Conservation (phyloP, 129 eudicot species). For the Ambrosia artemisiifolia region DNA sequence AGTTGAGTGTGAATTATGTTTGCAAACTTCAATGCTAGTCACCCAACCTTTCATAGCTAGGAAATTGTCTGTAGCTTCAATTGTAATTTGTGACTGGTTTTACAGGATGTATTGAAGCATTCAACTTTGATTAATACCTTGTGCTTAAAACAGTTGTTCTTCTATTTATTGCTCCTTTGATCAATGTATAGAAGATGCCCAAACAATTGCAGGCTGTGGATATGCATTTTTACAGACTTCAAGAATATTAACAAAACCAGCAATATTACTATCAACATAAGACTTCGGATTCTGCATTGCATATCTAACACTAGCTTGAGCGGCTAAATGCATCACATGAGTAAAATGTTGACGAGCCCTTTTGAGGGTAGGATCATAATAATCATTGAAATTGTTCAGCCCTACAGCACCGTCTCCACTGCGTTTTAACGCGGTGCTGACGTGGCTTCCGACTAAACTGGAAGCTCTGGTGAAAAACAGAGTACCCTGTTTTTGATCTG, state of each 20-base stretch:
- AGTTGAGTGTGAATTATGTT: too few species aligned
- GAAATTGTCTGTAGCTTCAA: too few species aligned
- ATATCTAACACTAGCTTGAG: slow-evolving; percentile 40
- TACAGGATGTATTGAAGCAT: too few species aligned
- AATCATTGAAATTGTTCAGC: slow-evolving; percentile 34
- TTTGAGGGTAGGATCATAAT: slow-evolving; percentile 57
- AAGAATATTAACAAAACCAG: slow-evolving; percentile 39
- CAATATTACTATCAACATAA: slow-evolving; percentile 39
- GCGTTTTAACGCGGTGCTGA: slow-evolving; percentile 26
- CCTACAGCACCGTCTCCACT: slow-evolving; percentile 36
- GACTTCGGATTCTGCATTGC: slow-evolving; percentile 38
- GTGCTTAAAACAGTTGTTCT: too few species aligned
- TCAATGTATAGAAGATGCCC: slow-evolving; percentile 56
- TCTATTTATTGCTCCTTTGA: too few species aligned
- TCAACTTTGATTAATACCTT: too few species aligned
- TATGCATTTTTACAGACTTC: slow-evolving; percentile 21
- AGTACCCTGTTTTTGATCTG: slow-evolving; percentile 29
- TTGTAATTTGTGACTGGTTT: too few species aligned
- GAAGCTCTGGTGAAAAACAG: slow-evolving; percentile 32
- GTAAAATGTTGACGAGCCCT: slow-evolving; percentile 21
- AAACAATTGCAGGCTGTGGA: slow-evolving; percentile 12
- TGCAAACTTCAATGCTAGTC: too few species aligned
- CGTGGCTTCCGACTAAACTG: slow-evolving; percentile 25
- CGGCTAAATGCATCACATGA: slow-evolving; percentile 35
- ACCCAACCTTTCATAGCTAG: too few species aligned